phyloP scores from a whole-genome alignment of 345 rosid genomes.

The Salix arbutifolia region DNA sequence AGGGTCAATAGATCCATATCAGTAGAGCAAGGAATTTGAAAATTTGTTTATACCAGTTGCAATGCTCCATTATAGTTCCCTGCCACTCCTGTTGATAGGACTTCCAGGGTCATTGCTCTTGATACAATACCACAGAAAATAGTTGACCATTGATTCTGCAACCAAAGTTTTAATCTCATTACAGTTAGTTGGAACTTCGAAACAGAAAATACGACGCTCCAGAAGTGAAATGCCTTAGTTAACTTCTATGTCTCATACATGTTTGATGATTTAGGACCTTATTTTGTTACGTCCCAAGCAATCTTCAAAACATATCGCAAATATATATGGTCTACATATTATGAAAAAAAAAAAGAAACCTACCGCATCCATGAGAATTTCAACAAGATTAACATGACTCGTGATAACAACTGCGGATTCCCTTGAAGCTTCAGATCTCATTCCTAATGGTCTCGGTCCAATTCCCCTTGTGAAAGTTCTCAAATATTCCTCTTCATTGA shows the following conservation, averaged over 20 bases:
- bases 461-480: conserved; percentile 80
- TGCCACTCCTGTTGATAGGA: conserved; percentile 90
- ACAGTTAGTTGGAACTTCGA: background rate
- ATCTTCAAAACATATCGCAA: background rate
- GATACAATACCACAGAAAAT: conserved; percentile 88
- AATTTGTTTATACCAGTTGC: conserved; percentile 66
- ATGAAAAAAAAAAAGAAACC: background rate
- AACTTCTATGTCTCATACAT: background rate
- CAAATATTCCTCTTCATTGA: conserved; percentile 75
- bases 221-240: no score
- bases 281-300: background rate
- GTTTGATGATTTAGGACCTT: background rate
- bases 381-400: conserved; percentile 78
- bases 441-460: conserved; percentile 68
- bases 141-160: conserved; percentile 80
- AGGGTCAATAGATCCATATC: background rate
- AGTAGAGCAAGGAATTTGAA: background rate
- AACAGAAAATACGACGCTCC: background rate
- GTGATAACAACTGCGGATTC: conserved; percentile 77
- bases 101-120: conserved; percentile 84
- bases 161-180: background rate
- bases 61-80: conserved; percentile 96
- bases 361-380: conserved; percentile 97
- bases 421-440: conserved; percentile 82
- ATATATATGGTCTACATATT: background rate